Evolutionary conservation across 768 basidiomycete species (phyloP).

Genomic region (Chiua virens): DNA sequence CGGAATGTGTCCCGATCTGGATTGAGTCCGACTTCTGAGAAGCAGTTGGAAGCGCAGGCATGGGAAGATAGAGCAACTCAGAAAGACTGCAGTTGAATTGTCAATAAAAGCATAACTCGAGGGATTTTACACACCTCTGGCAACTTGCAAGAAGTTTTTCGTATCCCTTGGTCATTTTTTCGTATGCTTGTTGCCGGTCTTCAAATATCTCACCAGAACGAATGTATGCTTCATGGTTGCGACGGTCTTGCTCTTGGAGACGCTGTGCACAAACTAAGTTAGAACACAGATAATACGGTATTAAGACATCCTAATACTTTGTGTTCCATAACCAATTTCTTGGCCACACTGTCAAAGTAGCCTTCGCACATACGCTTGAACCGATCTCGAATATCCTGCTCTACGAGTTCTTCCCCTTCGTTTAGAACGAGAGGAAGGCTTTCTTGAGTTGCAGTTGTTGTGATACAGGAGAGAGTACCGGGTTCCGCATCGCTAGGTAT

Average conservation of each 20-base stretch:
- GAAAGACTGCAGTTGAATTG: slow-evolving; percentile 59
- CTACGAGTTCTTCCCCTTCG: slow-evolving; percentile 76
- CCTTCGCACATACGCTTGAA: slow-evolving; percentile 92
- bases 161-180: slow-evolving; percentile 96
- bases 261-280: slow-evolving; percentile 48
- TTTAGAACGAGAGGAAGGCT: slow-evolving; percentile 41
- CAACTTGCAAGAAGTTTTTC: slow-evolving; percentile 89
- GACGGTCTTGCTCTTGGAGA: slow-evolving; percentile 93
- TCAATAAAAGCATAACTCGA: slow-evolving; percentile 5
- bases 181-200: slow-evolving; percentile 97
- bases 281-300: not conserved
- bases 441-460: slow-evolving; percentile 32
- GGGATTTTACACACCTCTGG: slow-evolving; percentile 63
- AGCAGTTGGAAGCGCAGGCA: slow-evolving; percentile 81
- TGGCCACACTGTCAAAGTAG: slow-evolving; percentile 89
- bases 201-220: slow-evolving; percentile 99
- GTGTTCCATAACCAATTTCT: slow-evolving; percentile 90
- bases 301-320: slow-evolving; percentile 51
- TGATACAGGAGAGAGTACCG: slow-evolving; percentile 49
- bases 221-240: slow-evolving; percentile 99
- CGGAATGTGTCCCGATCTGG: slow-evolving; percentile 56
- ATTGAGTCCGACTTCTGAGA: slow-evolving; percentile 83
- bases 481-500: slow-evolving; percentile 53
- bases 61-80: slow-evolving; percentile 80
- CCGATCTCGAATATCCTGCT: slow-evolving; percentile 81